Evolutionary conservation across 2,329 filamentous ascomycete species (phyloP).

Genomic region (Colletotrichum tofieldiae): DNA sequence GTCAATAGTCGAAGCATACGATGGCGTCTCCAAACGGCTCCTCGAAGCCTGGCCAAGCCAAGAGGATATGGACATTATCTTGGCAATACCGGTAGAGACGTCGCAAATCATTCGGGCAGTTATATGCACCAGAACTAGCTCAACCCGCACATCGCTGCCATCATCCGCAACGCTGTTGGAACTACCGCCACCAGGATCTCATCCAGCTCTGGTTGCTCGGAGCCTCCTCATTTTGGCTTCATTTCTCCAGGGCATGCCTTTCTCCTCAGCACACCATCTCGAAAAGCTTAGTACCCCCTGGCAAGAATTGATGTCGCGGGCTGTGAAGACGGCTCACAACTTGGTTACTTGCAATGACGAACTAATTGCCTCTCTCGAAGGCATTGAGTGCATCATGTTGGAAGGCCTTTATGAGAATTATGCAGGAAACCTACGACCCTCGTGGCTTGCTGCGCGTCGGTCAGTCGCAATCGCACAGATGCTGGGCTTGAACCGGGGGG

Average conservation of each 20-base stretch:
- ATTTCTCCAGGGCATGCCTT: conserved; percentile 51
- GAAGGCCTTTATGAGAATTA: conserved; percentile 64
- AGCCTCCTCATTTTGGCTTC: conserved; percentile 57
- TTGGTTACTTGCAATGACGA: conserved; percentile 64
- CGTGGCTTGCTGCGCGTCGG: conserved; percentile 62
- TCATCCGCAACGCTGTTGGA: conserved; percentile 9
- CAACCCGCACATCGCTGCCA: not conserved
- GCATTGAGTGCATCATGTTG: conserved; percentile 66
- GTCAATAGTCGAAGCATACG: not conserved
- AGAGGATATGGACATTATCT: conserved; percentile 3
- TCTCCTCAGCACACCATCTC: not conserved
- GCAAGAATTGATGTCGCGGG: conserved; percentile 48
- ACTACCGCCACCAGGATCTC: conserved; percentile 8
- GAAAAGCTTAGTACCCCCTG: conserved; percentile 40
- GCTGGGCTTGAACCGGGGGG: conserved; percentile 52
- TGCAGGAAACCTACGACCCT: conserved; percentile 60
- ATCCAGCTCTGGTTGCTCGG: conserved; percentile 59
- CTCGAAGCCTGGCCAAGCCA: conserved; percentile 22
- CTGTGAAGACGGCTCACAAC: conserved; percentile 50
- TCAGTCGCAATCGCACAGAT: conserved; percentile 62
- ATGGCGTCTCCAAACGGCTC: not conserved
- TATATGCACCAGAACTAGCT: not conserved
- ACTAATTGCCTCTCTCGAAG: conserved; percentile 61
- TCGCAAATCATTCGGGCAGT: conserved; percentile 24
- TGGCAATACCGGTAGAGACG: conserved; percentile 12